Conservation (phyloP, 768 basidiomycete genomes). For the Chalciporus pseudorubinellus region DNA sequence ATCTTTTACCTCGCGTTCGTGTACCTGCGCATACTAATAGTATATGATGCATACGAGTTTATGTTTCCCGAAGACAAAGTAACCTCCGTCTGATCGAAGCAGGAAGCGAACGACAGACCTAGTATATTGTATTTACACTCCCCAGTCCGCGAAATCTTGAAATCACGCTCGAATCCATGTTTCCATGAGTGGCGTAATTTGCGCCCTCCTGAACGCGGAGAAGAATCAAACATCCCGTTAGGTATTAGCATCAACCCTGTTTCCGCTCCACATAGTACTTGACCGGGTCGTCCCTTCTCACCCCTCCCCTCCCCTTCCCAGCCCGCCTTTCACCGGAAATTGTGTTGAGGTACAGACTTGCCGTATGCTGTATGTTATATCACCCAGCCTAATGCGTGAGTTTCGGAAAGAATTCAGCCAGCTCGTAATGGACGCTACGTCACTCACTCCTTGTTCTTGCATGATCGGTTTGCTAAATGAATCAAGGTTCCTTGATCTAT, state of each 20-base stretch:
- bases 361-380: no score
- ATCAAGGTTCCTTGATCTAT: no score
- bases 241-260: not conserved
- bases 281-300: not conserved
- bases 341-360: no score
- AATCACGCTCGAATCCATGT: not conserved
- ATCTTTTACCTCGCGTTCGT: no score
- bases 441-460: no score
- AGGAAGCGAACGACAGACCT: not conserved
- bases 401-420: no score
- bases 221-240: not conserved
- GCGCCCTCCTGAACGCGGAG: not conserved
- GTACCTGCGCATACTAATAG: not conserved
- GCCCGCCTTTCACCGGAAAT: not conserved
- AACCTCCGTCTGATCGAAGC: not conserved
- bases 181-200: not conserved
- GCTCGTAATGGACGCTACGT: not conserved
- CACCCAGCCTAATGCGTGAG: no score
- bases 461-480: no score
- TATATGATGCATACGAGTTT: no score
- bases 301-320: not conserved
- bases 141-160: not conserved
- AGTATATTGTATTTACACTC: not conserved
- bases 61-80: not conserved
- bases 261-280: not conserved